phyloP scores from a whole-genome alignment of 2,329 filamentous ascomycete genomes.

The Aspergillus oerlinghausenensis region DNA sequence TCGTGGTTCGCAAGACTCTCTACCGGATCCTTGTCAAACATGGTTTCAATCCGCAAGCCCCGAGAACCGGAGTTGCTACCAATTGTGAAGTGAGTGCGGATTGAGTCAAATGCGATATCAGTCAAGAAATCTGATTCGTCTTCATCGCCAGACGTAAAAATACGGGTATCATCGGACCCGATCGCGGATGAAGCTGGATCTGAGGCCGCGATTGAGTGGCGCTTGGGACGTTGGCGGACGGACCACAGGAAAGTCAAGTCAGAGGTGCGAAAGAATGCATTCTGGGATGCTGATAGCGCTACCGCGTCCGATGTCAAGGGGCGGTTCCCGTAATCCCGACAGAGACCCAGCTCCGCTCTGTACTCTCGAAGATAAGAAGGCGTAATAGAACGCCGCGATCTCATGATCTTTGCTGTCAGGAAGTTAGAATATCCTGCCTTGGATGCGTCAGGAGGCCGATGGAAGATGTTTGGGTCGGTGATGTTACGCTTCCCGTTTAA shows the following conservation, averaged over 20 bases:
- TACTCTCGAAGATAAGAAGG: conserved; percentile 25
- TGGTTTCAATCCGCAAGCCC: conserved; percentile 58
- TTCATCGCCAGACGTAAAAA: conserved; percentile 55
- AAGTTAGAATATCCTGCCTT: conserved; percentile 18
- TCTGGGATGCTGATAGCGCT: conserved; percentile 25
- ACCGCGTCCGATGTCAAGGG: conserved; percentile 26
- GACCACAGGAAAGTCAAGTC: conserved; percentile 17
- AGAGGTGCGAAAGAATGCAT: conserved; percentile 19
- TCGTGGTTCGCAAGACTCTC: conserved; percentile 37
- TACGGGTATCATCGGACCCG: conserved; percentile 58
- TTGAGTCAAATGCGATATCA: conserved; percentile 59
- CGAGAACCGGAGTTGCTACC: conserved; percentile 50
- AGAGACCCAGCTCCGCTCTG: conserved; percentile 16
- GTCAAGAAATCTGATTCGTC: conserved; percentile 59
- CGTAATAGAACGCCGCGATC: conserved; percentile 11
- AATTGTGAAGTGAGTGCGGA: conserved; percentile 55
- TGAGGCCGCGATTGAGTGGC: conserved; percentile 53
- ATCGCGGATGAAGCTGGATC: conserved; percentile 57
- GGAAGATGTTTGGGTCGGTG: conserved; percentile 37
- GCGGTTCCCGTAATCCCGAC: conserved; percentile 14
- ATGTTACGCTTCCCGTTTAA: conserved; percentile 35
- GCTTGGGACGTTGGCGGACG: conserved; percentile 41
- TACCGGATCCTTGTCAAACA: conserved; percentile 54
- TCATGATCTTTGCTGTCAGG: conserved; percentile 10
- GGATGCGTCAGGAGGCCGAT: conserved; percentile 30